phyloP scores from a whole-genome alignment of 768 basidiomycete species.

The Leccinum disarticulatum region DNA sequence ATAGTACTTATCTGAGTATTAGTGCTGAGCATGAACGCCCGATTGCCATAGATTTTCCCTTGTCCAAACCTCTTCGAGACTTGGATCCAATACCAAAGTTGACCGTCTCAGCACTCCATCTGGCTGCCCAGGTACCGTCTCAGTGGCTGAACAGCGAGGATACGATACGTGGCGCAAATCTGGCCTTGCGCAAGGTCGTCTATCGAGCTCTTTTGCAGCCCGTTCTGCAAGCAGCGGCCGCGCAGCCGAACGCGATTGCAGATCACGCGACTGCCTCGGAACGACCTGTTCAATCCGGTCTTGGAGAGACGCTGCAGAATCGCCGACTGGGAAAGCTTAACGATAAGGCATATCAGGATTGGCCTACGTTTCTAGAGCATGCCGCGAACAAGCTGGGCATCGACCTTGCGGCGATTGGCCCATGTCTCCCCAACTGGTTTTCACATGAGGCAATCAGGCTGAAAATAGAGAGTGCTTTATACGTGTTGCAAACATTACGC shows the following conservation, averaged over 20 bases:
- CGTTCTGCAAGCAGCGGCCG: constrained; percentile 16
- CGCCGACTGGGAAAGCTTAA: constrained; percentile 53
- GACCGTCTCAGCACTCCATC: constrained; percentile 50
- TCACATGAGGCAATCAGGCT: constrained; percentile 21
- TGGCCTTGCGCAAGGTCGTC: constrained; percentile 65
- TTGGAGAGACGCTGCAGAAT: constrained; percentile 42
- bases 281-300: constrained; percentile 22
- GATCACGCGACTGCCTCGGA: constrained; percentile 1
- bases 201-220: constrained; percentile 66
- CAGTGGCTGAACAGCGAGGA: constrained; percentile 51
- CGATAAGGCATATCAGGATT: constrained; percentile 48
- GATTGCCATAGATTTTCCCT: constrained; percentile 50
- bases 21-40: constrained; percentile 5
- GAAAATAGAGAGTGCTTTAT: constrained; percentile 44
- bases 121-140: constrained; percentile 69
- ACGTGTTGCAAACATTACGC: constrained; percentile 62
- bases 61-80: constrained; percentile 36
- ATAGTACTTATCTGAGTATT: neutral
- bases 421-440: constrained; percentile 23
- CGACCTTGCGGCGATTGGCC: constrained; percentile 10
- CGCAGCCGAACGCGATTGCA: neutral
- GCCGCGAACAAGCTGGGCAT: constrained; percentile 31
- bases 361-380: constrained; percentile 47
- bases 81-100: constrained; percentile 22
- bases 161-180: constrained; percentile 36